These are phyloP conservation scores for Brassica incana DNA, from an alignment of 345 rosid species.

Conservation along the genomic window DNA sequence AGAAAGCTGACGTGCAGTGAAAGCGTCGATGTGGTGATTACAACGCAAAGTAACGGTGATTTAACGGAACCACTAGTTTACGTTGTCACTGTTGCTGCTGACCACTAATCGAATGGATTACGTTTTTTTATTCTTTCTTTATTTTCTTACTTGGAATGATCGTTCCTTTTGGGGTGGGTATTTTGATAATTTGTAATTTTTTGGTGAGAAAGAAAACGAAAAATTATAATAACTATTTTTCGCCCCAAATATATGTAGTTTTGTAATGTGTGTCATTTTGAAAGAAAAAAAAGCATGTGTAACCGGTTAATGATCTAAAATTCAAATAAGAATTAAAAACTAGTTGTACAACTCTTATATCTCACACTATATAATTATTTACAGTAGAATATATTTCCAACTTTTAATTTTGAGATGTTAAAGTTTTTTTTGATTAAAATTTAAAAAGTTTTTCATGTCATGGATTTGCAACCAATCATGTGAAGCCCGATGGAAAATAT, in stretches of 20 bases:
- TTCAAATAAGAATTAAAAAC: not conserved
- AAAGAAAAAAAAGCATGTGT: not conserved
- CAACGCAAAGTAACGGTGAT: slow-evolving; percentile 7
- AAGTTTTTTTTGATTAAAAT: not conserved
- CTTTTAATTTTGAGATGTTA: not conserved
- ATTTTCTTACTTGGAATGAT: not conserved
- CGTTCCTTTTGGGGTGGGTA: not conserved
- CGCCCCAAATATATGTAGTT: not conserved
- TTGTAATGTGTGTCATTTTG: not conserved
- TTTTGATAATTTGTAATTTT: not conserved
- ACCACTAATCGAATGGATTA: not conserved
- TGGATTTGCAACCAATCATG: not conserved
- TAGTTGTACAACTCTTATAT: not conserved
- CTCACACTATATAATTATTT: not conserved
- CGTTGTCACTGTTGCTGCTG: slow-evolving; percentile 33
- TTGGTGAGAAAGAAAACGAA: not conserved
- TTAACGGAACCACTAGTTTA: slow-evolving; percentile 23
- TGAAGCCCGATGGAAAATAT: not conserved
- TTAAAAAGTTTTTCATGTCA: not conserved
- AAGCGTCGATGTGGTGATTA: slow-evolving; percentile 36
- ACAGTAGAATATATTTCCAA: not conserved
- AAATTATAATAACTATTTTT: not conserved
- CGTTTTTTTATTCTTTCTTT: not conserved
- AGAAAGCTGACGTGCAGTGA: slow-evolving; percentile 50
- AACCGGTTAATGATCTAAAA: not conserved